Conservation (phyloP, 306 rosid genomes). For the Rosa rugosa region DNA sequence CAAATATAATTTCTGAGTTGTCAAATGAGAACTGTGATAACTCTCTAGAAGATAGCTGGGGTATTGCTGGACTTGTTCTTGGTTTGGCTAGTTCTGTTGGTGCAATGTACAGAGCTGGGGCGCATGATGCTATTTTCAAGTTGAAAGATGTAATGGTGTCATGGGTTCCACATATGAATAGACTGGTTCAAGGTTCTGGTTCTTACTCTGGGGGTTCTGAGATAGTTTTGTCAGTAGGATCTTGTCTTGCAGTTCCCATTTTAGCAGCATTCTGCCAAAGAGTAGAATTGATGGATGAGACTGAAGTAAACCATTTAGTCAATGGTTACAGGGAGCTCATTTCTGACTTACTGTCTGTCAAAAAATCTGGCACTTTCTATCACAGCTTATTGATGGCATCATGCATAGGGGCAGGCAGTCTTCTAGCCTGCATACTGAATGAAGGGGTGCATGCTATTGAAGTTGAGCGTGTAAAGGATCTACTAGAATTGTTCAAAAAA, state of each 20-base stretch:
- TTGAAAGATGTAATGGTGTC: constrained; percentile 65
- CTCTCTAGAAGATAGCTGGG: constrained; percentile 88
- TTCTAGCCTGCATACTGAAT: constrained; percentile 55
- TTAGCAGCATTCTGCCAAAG: constrained; percentile 70
- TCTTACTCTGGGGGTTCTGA: constrained; percentile 37
- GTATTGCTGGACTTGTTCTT: constrained; percentile 91
- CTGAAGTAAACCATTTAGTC: constrained; percentile 56
- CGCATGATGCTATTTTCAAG: constrained; percentile 62
- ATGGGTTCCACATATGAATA: constrained; percentile 67
- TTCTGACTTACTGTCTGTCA: constrained; percentile 63
- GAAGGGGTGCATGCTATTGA: constrained; percentile 73
- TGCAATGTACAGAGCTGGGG: constrained; percentile 75
- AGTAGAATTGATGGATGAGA: constrained; percentile 70
- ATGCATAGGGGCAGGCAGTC: constrained; percentile 84
- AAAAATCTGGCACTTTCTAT: constrained; percentile 51
- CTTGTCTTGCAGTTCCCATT: constrained; percentile 85
- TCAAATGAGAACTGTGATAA: constrained; percentile 46
- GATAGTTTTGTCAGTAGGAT: constrained; percentile 69
- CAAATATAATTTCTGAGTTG: constrained; percentile 33
- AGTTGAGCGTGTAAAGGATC: constrained; percentile 54
- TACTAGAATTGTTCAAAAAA: constrained; percentile 69
- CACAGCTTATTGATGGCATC: constrained; percentile 84
- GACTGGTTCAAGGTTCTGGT: constrained; percentile 36
- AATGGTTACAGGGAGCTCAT: constrained; percentile 64
- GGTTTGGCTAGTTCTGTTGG: constrained; percentile 72